Evolutionary conservation across 495 filamentous ascomycete species (phyloP), one percentile per base, ranked within the genome.

Genomic region (Penicillium samsonianum): DNA sequence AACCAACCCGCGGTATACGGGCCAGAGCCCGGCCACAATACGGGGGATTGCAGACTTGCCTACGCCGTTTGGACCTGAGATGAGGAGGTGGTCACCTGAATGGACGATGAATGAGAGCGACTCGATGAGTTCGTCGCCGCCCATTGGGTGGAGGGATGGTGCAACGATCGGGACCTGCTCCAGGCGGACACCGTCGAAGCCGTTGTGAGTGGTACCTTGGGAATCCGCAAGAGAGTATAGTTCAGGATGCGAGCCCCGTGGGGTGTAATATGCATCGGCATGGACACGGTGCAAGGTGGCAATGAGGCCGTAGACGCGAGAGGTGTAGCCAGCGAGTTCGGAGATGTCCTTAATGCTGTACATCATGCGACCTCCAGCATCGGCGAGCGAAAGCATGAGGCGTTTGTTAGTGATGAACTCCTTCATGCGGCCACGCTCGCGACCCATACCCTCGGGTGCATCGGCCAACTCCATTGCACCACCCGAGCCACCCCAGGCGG

Each of bases 371-470:
- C 92, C 92, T 52, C 95, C 95, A 9, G 95, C 95, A 71, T 99
- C 95, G 5, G 95, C 95, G 16, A 98, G 82, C 19, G 94, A 97
- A 26, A 99, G 83, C 95, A 99, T 98, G 53, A 99, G 83, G 2
- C 95, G 88, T 72, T 98, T 97, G 73, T 99, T 99, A 16, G 94
- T 97, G 74, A 99, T 96, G 73, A 99, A 99, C n/a, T 93, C 87
- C 76, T 93, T 92, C 93, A 97, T 98, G 30, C 95, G 89, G 55
- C 83, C 81, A 33, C 87, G 83, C 68, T 96, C 91, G 14, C 89
- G 83, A 26, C 83, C 83, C 37, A 74, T 73, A 28, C 68, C 66
- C 40, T 72, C 69, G 8, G 71, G 58, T 17, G 57, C 50, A 59
- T 78, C 73, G 28, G 78, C 73, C 60, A 87, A 75, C 67, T 96